Base-by-base conservation (phyloP, 2,329 filamentous ascomycete species). In the Venturia aucupariae region DNA sequence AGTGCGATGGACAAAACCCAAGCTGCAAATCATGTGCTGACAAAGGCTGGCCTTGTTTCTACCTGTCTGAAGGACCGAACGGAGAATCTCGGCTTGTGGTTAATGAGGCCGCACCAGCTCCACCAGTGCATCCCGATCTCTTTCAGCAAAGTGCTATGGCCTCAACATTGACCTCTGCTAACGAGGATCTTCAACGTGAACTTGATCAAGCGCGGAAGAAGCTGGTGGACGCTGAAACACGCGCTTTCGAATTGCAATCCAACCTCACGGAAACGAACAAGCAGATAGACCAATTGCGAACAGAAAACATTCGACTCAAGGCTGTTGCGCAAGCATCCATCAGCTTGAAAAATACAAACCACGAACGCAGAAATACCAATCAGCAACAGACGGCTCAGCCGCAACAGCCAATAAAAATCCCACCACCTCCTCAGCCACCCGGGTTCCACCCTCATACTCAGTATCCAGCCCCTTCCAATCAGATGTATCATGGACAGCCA, bases 1-100 rank as follows among this genome's bases (percentile, higher is more conserved):
- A 75, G 72, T 76, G 74, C 62, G 73, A 76, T 64, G 72, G 71
- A 3, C 66, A 68, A 17, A 69, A 71, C n/a, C 74, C 74, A 3
- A 67, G 67, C 7, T 76, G 74, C 63, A 65, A 72, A 46, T 73
- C 72, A 8, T 76, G 74, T 65, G 65, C 65, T 22, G 72, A 73
- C 51, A 75, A 74, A 68, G 72, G 72, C 44, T 70, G 73, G 30
- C 67, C 69, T 44, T 76, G 74, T 65, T 67, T 71, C 66, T 76
- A 75, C 63, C 8, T 35, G n/a, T 19, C 57, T 10, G 67, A 70
- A 0, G 71, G 72, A 4, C 63, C 66, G 4, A 42, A 65, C 3
- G 61, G 55, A 17, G 66, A 67, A 24, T 69, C 71, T 30, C 46
- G 35, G 27, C 6, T 32, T 13, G 30, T 54, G 41, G 41, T 44